Percentiles rank a stretch among this genome's conserved stretches.
These are phyloP conservation scores for Candida ponderosae DNA, from an alignment of 805 yeast species.

Conservation along the genomic window DNA sequence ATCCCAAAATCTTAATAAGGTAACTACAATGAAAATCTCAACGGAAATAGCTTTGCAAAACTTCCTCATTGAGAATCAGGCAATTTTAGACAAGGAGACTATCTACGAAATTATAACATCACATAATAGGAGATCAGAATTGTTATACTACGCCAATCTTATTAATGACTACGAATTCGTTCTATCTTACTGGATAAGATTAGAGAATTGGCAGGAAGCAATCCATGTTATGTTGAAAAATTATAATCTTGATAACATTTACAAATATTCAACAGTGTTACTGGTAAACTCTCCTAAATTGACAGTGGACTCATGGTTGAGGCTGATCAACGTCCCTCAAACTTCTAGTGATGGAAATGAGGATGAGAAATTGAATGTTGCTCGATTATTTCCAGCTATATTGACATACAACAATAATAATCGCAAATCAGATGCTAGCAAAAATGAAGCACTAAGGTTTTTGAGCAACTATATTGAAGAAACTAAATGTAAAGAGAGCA, in stretches of 20 bases:
- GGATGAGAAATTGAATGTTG: constrained; percentile 40
- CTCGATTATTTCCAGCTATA: constrained; percentile 67
- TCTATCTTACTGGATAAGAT: constrained; percentile 57
- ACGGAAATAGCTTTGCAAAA: constrained; percentile 28
- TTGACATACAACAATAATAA: constrained; percentile 54
- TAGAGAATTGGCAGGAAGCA: constrained; percentile 69
- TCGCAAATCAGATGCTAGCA: constrained; percentile 29
- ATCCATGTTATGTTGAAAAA: constrained; percentile 46
- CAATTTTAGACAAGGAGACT: constrained; percentile 53
- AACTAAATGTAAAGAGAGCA: constrained; percentile 31
- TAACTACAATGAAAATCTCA: constrained; percentile 17
- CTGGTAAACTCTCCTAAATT: constrained; percentile 58
- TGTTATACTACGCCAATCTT: constrained; percentile 59
- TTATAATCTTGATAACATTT: constrained; percentile 41
- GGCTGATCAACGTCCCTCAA: constrained; percentile 26
- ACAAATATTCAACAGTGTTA: constrained; percentile 62
- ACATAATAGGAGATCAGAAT: constrained; percentile 56
- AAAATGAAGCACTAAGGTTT: constrained; percentile 62
- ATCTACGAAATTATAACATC: constrained; percentile 63
- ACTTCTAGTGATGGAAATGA: neutral
- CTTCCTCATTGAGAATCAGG: constrained; percentile 43
- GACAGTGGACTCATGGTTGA: constrained; percentile 77
- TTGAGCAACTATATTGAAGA: constrained; percentile 46
- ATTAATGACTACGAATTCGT: constrained; percentile 65
- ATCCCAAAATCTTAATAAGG: constrained; percentile 12